These are phyloP conservation scores for Begonia peltatifolia DNA, from an alignment of 306 rosid species.

Conservation along the genomic window DNA sequence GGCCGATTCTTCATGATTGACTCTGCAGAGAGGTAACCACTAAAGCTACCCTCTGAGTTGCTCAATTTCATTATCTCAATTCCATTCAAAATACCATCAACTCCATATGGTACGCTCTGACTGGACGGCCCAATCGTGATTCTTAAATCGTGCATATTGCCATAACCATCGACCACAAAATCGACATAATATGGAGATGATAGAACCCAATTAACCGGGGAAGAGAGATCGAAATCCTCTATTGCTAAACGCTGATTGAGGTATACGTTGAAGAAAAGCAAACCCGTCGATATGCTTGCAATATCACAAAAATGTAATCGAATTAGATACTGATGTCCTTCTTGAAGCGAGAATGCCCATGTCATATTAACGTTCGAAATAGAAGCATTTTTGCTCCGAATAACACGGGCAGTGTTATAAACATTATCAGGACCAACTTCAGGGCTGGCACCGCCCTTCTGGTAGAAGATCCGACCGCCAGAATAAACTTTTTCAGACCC, in stretches of 20 bases:
- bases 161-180: conserved; percentile 48
- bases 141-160: conserved; percentile 17
- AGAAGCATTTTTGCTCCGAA: conserved; percentile 40
- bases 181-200: conserved; percentile 66
- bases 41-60: conserved; percentile 33
- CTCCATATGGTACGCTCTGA: conserved; percentile 26
- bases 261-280: conserved; percentile 69
- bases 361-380: conserved; percentile 57
- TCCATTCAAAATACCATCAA: conserved; percentile 35
- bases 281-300: conserved; percentile 57
- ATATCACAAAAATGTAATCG: conserved; percentile 85
- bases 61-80: conserved; percentile 43
- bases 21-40: conserved; percentile 18
- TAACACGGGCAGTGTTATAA: conserved; percentile 66
- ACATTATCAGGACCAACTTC: conserved; percentile 92
- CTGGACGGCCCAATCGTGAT: conserved; percentile 53
- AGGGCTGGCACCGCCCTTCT: conserved; percentile 61
- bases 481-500: conserved; percentile 41
- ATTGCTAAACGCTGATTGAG: conserved; percentile 50
- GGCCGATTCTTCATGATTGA: conserved; percentile 24
- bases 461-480: conserved; percentile 62
- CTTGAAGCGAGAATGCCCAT: conserved; percentile 51
- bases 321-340: conserved; percentile 47
- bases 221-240: conserved; percentile 55
- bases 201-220: conserved; percentile 19